A percentile compares a stretch with the other conserved stretches of the same genome.
phyloP scores from a whole-genome alignment of 352 stramenopile genomes.

The Pythium vanterpoolii region DNA sequence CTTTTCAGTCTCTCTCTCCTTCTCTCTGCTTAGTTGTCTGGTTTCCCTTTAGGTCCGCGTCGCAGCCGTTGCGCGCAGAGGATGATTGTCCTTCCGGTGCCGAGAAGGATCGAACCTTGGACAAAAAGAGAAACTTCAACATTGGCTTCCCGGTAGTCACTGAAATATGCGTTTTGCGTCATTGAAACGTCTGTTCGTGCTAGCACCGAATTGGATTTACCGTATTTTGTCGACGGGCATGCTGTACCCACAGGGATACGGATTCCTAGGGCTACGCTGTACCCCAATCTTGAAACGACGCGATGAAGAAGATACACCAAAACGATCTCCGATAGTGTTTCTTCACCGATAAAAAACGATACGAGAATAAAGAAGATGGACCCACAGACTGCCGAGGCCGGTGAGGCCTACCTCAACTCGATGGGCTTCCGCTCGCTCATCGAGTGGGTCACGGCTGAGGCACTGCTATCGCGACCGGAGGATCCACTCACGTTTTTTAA shows the following conservation, averaged over 20 bases:
- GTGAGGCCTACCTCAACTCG: conserved; percentile 83
- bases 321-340: neutral
- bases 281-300: conserved; percentile 12
- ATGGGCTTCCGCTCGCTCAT: conserved; percentile 90
- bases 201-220: neutral
- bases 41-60: neutral
- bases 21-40: neutral
- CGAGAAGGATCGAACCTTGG: neutral
- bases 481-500: conserved; percentile 85
- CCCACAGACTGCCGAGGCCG: conserved; percentile 71
- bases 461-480: conserved; percentile 76
- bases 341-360: neutral
- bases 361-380: conserved; percentile 36
- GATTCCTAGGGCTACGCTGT: neutral
- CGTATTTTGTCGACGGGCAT: neutral
- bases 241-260: neutral
- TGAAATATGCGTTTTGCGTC: neutral
- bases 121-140: conserved; percentile 24
- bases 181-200: conserved; percentile 3
- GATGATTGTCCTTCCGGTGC: neutral
- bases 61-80: neutral
- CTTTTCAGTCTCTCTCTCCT: neutral
- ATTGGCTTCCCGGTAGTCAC: conserved; percentile 17
- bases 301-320: neutral
- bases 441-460: conserved; percentile 89